Percentiles rank a stretch among this genome's conserved stretches.
phyloP scores from a whole-genome alignment of 129 eudicot species.

The Flaveria brownii region DNA sequence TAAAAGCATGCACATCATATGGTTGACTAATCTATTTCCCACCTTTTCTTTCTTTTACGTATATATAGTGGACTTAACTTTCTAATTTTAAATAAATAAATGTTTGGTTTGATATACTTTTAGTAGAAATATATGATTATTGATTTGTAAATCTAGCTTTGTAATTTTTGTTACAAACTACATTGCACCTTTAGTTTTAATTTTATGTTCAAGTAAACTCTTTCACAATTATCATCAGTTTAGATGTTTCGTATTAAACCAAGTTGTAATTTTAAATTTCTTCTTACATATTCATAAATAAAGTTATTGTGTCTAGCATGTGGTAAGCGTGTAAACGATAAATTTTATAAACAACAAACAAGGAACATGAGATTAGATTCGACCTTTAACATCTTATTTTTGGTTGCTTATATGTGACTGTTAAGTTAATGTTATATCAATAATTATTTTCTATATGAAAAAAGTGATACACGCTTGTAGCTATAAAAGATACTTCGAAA shows the following conservation, averaged over 20 bases:
- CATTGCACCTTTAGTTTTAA: neutral
- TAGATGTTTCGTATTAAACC: neutral
- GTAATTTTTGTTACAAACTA: neutral
- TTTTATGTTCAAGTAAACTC: neutral
- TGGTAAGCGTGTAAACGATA: neutral
- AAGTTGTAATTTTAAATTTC: neutral
- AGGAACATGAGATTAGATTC: neutral
- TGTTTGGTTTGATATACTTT: neutral
- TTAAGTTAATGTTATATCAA: neutral
- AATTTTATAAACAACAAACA: neutral
- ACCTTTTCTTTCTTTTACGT: neutral
- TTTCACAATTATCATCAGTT: neutral
- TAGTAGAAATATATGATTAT: neutral
- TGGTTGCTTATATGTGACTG: neutral
- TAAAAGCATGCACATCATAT: conserved; percentile 33
- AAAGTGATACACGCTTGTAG: neutral
- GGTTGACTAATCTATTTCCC: conserved; percentile 29
- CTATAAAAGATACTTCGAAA: neutral
- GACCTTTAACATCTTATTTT: neutral
- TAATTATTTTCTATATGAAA: neutral
- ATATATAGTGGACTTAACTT: neutral
- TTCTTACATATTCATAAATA: neutral
- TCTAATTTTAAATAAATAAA: neutral
- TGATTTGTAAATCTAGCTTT: neutral
- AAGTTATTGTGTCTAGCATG: neutral